Conservation (phyloP, 2,329 filamentous ascomycete genomes). For the Cyphellophora attinorum region DNA sequence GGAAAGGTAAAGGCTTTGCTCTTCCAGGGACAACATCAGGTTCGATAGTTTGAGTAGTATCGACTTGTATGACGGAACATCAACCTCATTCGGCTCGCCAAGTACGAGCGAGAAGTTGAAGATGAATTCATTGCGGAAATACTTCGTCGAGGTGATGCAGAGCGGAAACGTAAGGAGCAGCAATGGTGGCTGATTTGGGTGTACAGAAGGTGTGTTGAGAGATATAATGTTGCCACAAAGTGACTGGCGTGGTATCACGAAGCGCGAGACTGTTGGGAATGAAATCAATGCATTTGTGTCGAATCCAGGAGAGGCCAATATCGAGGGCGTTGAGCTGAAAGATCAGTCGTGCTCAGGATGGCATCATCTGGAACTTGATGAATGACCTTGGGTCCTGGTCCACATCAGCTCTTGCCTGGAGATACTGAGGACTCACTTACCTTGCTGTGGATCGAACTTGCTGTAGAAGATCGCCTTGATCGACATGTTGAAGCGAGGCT, state of each 20-base stretch:
- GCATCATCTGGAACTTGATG: conserved; percentile 56
- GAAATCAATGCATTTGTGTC: conserved; percentile 59
- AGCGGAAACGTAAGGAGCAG: conserved; percentile 83
- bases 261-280: conserved; percentile 79
- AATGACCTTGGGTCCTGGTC: conserved; percentile 50
- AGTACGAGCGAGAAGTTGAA: conserved; percentile 94
- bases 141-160: conserved; percentile 71
- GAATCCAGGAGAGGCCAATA: conserved; percentile 4
- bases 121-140: conserved; percentile 91
- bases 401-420: conserved; percentile 1
- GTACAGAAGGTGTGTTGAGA: conserved; percentile 31
- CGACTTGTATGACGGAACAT: conserved; percentile 70
- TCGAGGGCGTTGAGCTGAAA: conserved; percentile 9
- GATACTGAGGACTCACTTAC: conserved; percentile 20
- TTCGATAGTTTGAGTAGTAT: conserved; percentile 79
- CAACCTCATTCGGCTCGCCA: conserved; percentile 39
- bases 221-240: conserved; percentile 82
- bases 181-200: conserved; percentile 44
- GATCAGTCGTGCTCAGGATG: conserved; percentile 38
- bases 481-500: conserved; percentile 35
- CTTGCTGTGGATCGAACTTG: conserved; percentile 53
- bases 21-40: conserved; percentile 81
- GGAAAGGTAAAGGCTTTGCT: conserved; percentile 72
- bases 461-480: conserved; percentile 59
- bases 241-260: conserved; percentile 88